phyloP scores from a whole-genome alignment of 1,284 basidiomycete species.

The Exsudoporus floridanus region DNA sequence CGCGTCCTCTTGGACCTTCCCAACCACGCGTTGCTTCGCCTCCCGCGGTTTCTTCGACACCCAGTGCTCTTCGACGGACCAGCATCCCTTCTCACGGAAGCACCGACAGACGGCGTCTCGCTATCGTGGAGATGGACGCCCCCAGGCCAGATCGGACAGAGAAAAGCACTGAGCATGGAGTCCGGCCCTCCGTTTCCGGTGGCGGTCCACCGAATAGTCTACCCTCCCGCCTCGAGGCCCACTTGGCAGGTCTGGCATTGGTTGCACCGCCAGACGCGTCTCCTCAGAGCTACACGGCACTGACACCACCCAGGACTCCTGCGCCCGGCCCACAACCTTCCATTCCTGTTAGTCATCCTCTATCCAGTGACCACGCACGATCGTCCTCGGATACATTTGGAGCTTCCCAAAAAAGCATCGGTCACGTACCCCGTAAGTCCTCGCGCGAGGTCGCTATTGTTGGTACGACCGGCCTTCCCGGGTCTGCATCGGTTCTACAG shows the following conservation, averaged over 20 bases:
- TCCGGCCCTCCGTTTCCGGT: conserved; percentile 26
- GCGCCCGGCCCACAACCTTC: conserved; percentile 22
- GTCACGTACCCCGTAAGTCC: conserved; percentile 38
- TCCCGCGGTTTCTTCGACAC: conserved; percentile 19
- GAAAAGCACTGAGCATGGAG: conserved; percentile 29
- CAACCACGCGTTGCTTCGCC: conserved; percentile 32
- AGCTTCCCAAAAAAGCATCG: conserved; percentile 12
- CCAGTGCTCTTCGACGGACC: conserved; percentile 40
- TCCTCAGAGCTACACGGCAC: conserved; percentile 49
- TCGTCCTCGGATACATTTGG: conserved; percentile 46
- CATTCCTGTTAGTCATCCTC: conserved; percentile 19
- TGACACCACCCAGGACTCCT: conserved; percentile 53
- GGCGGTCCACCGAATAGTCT: conserved; percentile 33
- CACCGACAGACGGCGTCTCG: conserved; percentile 62
- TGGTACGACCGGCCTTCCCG: conserved; percentile 39
- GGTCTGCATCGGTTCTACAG: conserved; percentile 29
- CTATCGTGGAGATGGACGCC: conserved; percentile 59
- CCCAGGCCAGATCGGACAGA: conserved; percentile 23
- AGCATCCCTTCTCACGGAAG: conserved; percentile 56
- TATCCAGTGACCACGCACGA: conserved; percentile 37
- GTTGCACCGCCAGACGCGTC: conserved; percentile 67
- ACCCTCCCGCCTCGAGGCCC: conserved; percentile 44
- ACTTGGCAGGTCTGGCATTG: conserved; percentile 56
- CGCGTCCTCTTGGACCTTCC: neutral
- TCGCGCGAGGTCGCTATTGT: conserved; percentile 61